Evolutionary conservation across 345 rosid species (phyloP).

Genomic region (Gossypium ekmanianum): DNA sequence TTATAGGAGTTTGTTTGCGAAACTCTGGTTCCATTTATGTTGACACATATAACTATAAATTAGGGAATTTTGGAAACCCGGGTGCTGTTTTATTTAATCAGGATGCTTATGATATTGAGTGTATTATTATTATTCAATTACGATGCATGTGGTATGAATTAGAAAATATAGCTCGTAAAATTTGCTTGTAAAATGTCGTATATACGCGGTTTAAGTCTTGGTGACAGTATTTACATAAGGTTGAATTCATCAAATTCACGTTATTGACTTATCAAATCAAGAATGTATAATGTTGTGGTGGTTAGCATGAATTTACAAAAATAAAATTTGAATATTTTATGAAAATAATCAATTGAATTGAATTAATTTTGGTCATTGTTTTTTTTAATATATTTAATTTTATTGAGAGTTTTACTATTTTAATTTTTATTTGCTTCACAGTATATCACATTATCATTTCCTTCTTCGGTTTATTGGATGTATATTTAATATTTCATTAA

Average conservation of each 20-base stretch:
- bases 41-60: conserved; percentile 14
- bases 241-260: background rate
- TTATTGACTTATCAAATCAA: background rate
- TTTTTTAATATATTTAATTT: too few species aligned
- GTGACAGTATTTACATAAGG: background rate
- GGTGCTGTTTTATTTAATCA: conserved; percentile 16
- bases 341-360: too few species aligned
- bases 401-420: too few species aligned
- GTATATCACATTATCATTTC: too few species aligned
- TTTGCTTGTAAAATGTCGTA: background rate
- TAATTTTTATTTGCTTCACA: too few species aligned
- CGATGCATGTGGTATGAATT: background rate
- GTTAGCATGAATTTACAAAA: too few species aligned
- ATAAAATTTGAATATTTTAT: too few species aligned
- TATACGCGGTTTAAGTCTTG: background rate
- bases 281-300: too few species aligned
- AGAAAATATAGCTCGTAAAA: background rate
- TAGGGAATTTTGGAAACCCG: conserved; percentile 22
- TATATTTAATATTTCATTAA: too few species aligned
- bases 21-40: conserved; percentile 16
- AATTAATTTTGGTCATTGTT: too few species aligned
- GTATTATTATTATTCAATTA: background rate
- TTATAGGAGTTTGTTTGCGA: conserved; percentile 20
- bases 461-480: too few species aligned
- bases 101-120: conserved; percentile 1